Conservation (phyloP, 495 filamentous ascomycete genomes). For the Talaromyces nanjingensis region DNA sequence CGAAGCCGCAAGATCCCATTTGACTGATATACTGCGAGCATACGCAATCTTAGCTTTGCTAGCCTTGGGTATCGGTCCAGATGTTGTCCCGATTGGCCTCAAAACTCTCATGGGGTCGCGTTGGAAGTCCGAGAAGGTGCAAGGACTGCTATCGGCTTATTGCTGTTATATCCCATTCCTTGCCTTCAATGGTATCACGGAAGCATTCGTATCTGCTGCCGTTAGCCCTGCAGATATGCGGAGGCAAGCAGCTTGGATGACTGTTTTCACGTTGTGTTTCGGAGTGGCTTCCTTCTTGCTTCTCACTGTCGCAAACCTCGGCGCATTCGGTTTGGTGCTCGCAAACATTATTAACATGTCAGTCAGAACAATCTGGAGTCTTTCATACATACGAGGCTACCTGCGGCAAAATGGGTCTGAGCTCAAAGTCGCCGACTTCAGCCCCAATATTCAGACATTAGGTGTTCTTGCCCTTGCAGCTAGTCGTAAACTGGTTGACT, state of each 20-base stretch:
- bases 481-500: conserved; percentile 20
- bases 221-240: conserved; percentile 65
- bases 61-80: conserved; percentile 60
- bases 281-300: conserved; percentile 63
- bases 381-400: conserved; percentile 59
- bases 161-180: conserved; percentile 90
- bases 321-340: conserved; percentile 71
- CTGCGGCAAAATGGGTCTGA: conserved; percentile 37
- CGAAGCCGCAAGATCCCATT: conserved; percentile 24
- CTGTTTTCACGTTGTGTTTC: conserved; percentile 65
- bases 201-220: conserved; percentile 86
- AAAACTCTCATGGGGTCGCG: conserved; percentile 61
- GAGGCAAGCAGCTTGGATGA: conserved; percentile 75
- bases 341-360: conserved; percentile 85
- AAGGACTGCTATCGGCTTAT: conserved; percentile 69
- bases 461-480: conserved; percentile 27
- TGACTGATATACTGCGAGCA: conserved; percentile 29
- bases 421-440: conserved; percentile 19
- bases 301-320: conserved; percentile 54
- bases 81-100: conserved; percentile 64
- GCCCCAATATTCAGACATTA: conserved; percentile 23
- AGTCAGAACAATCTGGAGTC: conserved; percentile 75
- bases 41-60: conserved; percentile 58
- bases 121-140: conserved; percentile 59
- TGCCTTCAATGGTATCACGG: conserved; percentile 83